Percentiles rank a stretch among this genome's conserved stretches.
These are phyloP conservation scores for Hygrophoropsis aurantiaca DNA, from an alignment of 768 basidiomycete genomes.

Conservation along the genomic window DNA sequence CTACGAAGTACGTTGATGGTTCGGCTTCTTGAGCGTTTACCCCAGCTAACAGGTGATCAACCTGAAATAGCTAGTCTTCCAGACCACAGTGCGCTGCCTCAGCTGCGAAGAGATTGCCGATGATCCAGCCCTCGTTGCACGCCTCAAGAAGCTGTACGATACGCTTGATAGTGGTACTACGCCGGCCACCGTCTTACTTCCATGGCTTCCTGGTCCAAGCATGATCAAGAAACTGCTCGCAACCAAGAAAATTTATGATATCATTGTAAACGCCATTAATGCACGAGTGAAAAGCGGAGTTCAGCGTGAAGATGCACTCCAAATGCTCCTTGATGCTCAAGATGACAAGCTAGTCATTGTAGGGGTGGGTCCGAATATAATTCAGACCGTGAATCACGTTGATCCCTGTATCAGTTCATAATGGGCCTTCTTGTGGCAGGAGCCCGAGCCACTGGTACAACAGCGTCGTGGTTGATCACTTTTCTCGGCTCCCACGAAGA, in stretches of 20 bases:
- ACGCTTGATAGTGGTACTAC: slow-evolving; percentile 69
- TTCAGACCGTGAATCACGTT: slow-evolving; percentile 6
- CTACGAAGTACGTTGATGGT: slow-evolving; percentile 52
- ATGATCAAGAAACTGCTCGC: slow-evolving; percentile 71
- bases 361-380: slow-evolving; percentile 48
- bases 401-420: slow-evolving; percentile 55
- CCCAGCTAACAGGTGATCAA: slow-evolving; percentile 12
- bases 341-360: slow-evolving; percentile 70
- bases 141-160: slow-evolving; percentile 66
- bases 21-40: slow-evolving; percentile 4
- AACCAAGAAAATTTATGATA: slow-evolving; percentile 75
- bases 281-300: slow-evolving; percentile 57
- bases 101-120: slow-evolving; percentile 70
- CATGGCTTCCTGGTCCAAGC: slow-evolving; percentile 75
- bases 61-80: slow-evolving; percentile 60
- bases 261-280: slow-evolving; percentile 56
- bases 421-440: slow-evolving; percentile 82
- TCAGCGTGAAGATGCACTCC: slow-evolving; percentile 63
- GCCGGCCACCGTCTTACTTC: slow-evolving; percentile 68
- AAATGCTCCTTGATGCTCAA: slow-evolving; percentile 69
- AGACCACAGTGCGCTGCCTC: slow-evolving; percentile 67
- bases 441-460: slow-evolving; percentile 77
- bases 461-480: slow-evolving; percentile 76
- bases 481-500: slow-evolving; percentile 67
- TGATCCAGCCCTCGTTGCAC: slow-evolving; percentile 57